Evolutionary conservation across 2,329 filamentous ascomycete species (phyloP).

Genomic region (Scolecobasidium constrictum): DNA sequence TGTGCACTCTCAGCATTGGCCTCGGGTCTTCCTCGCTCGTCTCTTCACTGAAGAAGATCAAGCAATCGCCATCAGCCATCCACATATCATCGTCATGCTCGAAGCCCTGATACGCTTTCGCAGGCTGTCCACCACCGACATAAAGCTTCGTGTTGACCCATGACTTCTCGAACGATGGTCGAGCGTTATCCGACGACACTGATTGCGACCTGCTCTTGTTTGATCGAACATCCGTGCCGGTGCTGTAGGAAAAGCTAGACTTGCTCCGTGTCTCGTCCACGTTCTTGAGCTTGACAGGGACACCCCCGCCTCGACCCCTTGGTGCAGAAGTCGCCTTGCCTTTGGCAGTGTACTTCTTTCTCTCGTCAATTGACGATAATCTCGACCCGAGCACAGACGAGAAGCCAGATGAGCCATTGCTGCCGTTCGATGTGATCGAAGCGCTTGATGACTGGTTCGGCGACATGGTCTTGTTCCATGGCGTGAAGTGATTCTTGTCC

Average conservation of each 20-base stretch:
- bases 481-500: neutral
- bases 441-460: conserved; percentile 2
- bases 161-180: conserved; percentile 1
- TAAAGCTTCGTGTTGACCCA: conserved; percentile 21
- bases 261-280: conserved; percentile 1
- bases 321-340: conserved; percentile 28
- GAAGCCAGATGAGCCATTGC: conserved; percentile 7
- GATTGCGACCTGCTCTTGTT: neutral
- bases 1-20: conserved; percentile 24
- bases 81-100: conserved; percentile 28
- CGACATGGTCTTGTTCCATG: neutral
- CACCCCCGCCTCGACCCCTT: conserved; percentile 26
- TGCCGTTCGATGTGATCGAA: conserved; percentile 6
- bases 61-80: conserved; percentile 19
- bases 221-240: neutral
- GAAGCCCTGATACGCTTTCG: conserved; percentile 25
- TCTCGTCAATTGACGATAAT: conserved; percentile 14
- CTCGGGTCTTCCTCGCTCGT: conserved; percentile 24
- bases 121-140: conserved; percentile 19
- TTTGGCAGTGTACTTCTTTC: conserved; percentile 22
- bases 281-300: conserved; percentile 21
- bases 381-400: conserved; percentile 4
- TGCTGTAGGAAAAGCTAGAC: neutral
- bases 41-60: conserved; percentile 28
- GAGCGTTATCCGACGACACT: neutral